phyloP scores from a whole-genome alignment of 495 filamentous ascomycete genomes.

The Amniculicola lignicola region DNA sequence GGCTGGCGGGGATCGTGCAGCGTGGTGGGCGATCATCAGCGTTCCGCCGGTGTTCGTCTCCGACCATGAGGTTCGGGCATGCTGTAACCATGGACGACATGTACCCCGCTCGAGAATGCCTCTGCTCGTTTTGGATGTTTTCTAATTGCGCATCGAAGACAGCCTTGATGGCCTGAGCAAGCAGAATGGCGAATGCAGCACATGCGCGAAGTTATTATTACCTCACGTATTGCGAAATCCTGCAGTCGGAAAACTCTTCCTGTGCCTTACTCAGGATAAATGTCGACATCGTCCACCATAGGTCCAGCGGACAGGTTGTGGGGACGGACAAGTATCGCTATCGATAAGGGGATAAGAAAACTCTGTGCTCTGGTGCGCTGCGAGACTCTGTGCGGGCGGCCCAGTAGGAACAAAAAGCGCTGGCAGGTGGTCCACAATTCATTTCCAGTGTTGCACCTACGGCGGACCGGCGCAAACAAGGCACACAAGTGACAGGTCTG shows the following conservation, averaged over 20 bases:
- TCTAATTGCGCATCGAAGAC: not conserved
- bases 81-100: not conserved
- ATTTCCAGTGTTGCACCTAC: slow-evolving; percentile 22
- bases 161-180: not conserved
- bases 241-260: slow-evolving; percentile 15
- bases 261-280: too few species aligned
- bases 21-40: not conserved
- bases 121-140: too few species aligned
- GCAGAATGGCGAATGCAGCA: not conserved
- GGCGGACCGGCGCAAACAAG: not conserved
- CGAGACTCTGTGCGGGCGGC: slow-evolving; percentile 1
- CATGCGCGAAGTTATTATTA: not conserved
- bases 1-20: not conserved
- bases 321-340: slow-evolving; percentile 20
- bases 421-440: slow-evolving; percentile 22
- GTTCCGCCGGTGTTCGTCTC: not conserved
- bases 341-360: slow-evolving; percentile 33
- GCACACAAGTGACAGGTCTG: not conserved
- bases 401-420: slow-evolving; percentile 12
- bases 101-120: too few species aligned
- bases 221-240: not conserved
- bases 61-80: not conserved
- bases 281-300: not conserved
- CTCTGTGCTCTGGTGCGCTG: slow-evolving; percentile 8
- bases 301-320: not conserved